Evolutionary conservation across 1,284 basidiomycete species (phyloP).

Genomic region (Tilletia caries): DNA sequence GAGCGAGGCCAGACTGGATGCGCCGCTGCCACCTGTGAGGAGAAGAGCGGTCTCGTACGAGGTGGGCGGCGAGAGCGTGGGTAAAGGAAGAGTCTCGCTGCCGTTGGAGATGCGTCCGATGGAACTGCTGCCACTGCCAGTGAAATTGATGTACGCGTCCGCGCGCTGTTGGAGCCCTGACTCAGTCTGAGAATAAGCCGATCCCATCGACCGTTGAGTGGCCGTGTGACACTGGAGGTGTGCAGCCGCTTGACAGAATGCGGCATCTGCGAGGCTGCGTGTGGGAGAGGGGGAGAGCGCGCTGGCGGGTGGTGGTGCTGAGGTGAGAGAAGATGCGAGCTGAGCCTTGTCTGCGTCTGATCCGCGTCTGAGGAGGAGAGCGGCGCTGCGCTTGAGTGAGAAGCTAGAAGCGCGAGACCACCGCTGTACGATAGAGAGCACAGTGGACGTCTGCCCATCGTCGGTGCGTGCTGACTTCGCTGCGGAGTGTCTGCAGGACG

Average conservation of each 20-base stretch:
- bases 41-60: background rate
- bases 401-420: background rate
- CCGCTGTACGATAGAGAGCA: background rate
- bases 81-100: background rate
- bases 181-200: too few species aligned
- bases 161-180: too few species aligned
- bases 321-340: too few species aligned
- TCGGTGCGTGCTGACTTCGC: background rate
- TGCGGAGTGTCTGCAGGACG: background rate
- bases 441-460: background rate
- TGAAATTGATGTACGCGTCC: background rate
- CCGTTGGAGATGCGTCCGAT: background rate
- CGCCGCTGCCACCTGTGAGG: background rate
- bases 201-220: too few species aligned
- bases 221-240: too few species aligned
- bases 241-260: too few species aligned
- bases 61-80: background rate
- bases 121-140: background rate
- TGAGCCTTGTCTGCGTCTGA: background rate
- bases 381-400: slow-evolving; percentile 1
- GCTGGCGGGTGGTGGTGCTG: too few species aligned
- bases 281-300: too few species aligned
- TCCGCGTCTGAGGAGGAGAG: background rate
- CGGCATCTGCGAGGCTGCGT: too few species aligned
- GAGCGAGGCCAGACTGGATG: background rate